A percentile compares a stretch with the other conserved stretches of the same genome.
Evolutionary conservation across 1,284 basidiomycete genomes (phyloP).

Genomic region (Leccinum subatratum): DNA sequence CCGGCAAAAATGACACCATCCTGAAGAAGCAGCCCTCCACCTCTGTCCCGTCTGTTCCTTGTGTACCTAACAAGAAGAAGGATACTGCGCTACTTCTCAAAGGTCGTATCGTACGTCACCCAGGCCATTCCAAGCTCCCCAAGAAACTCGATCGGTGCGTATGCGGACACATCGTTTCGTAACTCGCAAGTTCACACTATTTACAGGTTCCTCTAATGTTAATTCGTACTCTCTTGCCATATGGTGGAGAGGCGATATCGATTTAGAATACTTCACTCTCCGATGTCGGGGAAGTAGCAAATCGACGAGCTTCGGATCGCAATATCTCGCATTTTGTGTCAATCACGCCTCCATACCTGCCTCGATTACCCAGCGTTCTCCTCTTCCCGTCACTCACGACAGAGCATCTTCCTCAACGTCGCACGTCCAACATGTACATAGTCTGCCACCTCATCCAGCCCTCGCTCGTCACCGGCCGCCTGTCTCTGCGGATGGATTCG

Average conservation of each 20-base stretch:
- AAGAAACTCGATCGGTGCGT: slow-evolving; percentile 59
- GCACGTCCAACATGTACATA: slow-evolving; percentile 28
- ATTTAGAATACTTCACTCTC: slow-evolving; percentile 90
- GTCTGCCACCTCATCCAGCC: slow-evolving; percentile 36
- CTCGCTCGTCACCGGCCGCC: slow-evolving; percentile 42
- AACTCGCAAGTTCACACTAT: slow-evolving; percentile 11
- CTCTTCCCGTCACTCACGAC: slow-evolving; percentile 40
- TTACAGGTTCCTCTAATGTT: slow-evolving; percentile 40
- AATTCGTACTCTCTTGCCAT: slow-evolving; percentile 72
- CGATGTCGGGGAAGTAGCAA: slow-evolving; percentile 75
- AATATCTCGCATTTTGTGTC: slow-evolving; percentile 40
- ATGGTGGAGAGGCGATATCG: slow-evolving; percentile 92
- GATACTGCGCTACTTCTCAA: slow-evolving; percentile 85
- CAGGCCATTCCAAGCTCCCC: slow-evolving; percentile 58
- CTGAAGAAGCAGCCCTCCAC: slow-evolving; percentile 63
- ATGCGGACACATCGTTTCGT: slow-evolving; percentile 5
- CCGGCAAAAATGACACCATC: slow-evolving; percentile 69
- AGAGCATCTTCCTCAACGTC: slow-evolving; percentile 37
- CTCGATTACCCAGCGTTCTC: slow-evolving; percentile 26
- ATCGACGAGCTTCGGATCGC: slow-evolving; percentile 60
- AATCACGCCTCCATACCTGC: slow-evolving; percentile 26
- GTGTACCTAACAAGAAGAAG: slow-evolving; percentile 61
- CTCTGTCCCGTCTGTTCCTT: slow-evolving; percentile 43
- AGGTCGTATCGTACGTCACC: slow-evolving; percentile 92
- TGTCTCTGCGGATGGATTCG: slow-evolving; percentile 62